phyloP scores from a whole-genome alignment of 2,329 filamentous ascomycete species.

The Huntiella abstrusa region DNA sequence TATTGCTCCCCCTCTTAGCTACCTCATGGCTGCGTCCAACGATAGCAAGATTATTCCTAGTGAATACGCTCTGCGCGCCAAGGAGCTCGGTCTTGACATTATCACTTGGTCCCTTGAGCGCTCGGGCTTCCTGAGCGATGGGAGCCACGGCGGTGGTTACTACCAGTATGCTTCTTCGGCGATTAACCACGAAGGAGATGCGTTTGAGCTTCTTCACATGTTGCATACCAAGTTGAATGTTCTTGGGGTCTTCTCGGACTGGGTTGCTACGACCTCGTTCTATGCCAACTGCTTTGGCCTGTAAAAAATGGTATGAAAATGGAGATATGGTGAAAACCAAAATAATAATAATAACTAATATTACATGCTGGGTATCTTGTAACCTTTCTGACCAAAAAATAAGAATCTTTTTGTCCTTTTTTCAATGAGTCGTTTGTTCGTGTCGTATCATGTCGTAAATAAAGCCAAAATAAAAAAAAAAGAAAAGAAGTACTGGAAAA shows the following conservation, averaged over 20 bases:
- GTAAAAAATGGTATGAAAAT: conserved; percentile 7
- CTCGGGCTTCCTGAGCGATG: conserved; percentile 37
- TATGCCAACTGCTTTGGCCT: conserved; percentile 50
- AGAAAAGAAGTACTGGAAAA: neutral
- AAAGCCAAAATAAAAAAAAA: neutral
- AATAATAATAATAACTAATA: neutral
- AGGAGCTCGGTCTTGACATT: conserved; percentile 42
- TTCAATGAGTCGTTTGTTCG: neutral
- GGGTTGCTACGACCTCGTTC: conserved; percentile 49
- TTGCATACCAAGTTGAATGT: conserved; percentile 42
- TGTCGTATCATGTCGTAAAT: neutral
- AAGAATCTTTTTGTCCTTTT: neutral
- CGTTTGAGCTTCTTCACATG: conserved; percentile 47
- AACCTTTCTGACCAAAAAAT: neutral
- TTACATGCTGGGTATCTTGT: neutral
- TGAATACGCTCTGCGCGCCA: conserved; percentile 40
- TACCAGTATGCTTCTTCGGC: conserved; percentile 34
- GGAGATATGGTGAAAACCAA: neutral
- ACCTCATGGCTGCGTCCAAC: conserved; percentile 32
- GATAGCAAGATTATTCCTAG: conserved; percentile 40
- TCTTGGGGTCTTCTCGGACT: conserved; percentile 46
- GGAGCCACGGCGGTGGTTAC: conserved; percentile 32
- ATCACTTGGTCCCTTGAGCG: conserved; percentile 53
- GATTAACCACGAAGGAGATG: conserved; percentile 44
- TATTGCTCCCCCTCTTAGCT: conserved; percentile 43